Evolutionary conservation across 1,284 basidiomycete species (phyloP), one percentile per base, ranked within the genome.

Genomic region (Ustilago trichophora): DNA sequence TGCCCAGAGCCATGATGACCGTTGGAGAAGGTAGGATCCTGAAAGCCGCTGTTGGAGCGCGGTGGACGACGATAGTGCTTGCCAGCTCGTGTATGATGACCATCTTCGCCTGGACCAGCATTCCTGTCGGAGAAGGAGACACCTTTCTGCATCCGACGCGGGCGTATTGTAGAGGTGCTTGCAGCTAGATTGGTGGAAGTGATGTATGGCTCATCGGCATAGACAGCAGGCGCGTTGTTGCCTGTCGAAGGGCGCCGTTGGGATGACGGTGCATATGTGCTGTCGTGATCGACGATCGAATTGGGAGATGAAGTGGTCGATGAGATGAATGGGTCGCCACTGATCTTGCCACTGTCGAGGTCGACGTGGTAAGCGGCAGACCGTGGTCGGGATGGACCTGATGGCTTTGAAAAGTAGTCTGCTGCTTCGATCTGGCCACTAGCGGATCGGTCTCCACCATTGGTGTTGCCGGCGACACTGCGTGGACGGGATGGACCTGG

Each of bases 41-140:
- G 37, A 24, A 65, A 59, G 31, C 51, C 66, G 33, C 59, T 66
- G 18, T 67, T 73, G 37, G 59, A 63, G 6, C 67, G 56, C 13
- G 49, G 35, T 12, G 60, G 70, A 16, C 50, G 52, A 22, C 55
- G 47, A 27, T 59, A 51, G 15, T 54, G 51, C 29, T 68, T 56
- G 36, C 40, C 43, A 16, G 22, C 27, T 18, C 27, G 51, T 10
- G 55, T 26, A 11, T 36, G 18, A 32, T 63, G 64, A 13, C 59
- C 69, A 10, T 49, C 42, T 13, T 73, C 71, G n/a, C 71, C 67
- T 0, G 71, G 67, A 3, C 67, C 71, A 1, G 27, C 40, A 10
- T 46, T 57, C 10, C 36, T 46, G 27, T 74, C 63, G 15, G 60
- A 65, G 40, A 72, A 72, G 32, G 66, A 69, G 12, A 72, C 70